Evolutionary conservation across 1,284 basidiomycete species (phyloP).

Genomic region (Fistulina hepatica): DNA sequence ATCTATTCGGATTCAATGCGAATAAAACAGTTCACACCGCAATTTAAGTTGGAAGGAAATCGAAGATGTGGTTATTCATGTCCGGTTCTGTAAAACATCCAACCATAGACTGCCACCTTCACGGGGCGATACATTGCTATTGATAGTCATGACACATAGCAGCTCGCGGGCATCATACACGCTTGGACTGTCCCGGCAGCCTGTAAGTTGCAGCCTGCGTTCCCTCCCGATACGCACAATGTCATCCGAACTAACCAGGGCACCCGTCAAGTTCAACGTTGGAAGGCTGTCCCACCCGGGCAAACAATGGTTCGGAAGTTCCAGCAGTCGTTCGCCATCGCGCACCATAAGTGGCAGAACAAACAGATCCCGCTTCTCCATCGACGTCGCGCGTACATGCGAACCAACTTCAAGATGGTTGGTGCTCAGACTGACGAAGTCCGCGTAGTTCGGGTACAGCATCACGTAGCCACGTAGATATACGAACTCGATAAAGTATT

Average conservation of each 20-base stretch:
- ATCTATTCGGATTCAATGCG: too few relatives aligned
- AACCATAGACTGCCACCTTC: too few relatives aligned
- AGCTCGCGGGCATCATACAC: too few relatives aligned
- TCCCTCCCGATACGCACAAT: neutral
- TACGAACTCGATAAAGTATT: slow-evolving; percentile 75
- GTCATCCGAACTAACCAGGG: slow-evolving; percentile 33
- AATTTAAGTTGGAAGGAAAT: too few relatives aligned
- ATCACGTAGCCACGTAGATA: slow-evolving; percentile 74
- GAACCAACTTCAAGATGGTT: slow-evolving; percentile 77
- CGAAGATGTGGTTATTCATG: too few relatives aligned
- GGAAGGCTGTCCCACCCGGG: slow-evolving; percentile 48
- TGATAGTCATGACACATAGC: too few relatives aligned
- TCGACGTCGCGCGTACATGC: slow-evolving; percentile 54
- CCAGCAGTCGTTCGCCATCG: slow-evolving; percentile 20
- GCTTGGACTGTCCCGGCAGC: too few relatives aligned
- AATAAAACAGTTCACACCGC: too few relatives aligned
- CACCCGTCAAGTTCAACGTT: slow-evolving; percentile 59
- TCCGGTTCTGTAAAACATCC: too few relatives aligned
- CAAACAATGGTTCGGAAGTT: slow-evolving; percentile 43
- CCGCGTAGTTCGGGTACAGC: slow-evolving; percentile 74
- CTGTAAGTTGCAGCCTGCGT: too few relatives aligned
- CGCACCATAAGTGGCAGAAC: slow-evolving; percentile 55
- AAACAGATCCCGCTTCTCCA: slow-evolving; percentile 53
- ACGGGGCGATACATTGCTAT: too few relatives aligned
- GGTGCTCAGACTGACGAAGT: slow-evolving; percentile 64